Base-by-base conservation (phyloP, 169 alveolate genomes). In the Babesia bigemina region DNA sequence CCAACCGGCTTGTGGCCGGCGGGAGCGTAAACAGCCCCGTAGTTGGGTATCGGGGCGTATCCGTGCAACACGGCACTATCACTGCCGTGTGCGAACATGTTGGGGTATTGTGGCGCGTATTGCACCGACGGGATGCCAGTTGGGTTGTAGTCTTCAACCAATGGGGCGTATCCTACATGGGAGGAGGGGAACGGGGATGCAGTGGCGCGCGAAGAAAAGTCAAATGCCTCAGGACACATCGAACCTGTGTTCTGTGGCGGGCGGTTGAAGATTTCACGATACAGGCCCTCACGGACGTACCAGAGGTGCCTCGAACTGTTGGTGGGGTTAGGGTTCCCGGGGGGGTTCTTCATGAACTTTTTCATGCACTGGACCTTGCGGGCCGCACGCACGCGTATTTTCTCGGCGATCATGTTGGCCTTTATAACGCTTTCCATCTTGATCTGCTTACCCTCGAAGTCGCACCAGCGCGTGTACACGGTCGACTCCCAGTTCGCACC, bases 401-500 rank as follows among this genome's bases (percentile, higher is more conserved):
- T 84, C 57, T 88, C 93, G 52, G 86, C 85, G 6, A 88, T 65
- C 79, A 84, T 81, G 69, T 88, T 88, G n/a, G 81, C 82, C 76
- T 81, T 85, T 19, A 81, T 75, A 21, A 88, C 87, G 55, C 76
- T 78, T 48, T 76, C 63, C 26, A 78, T 65, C 28, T 75, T 61
- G 14, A 88, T 78, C 62, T 65, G 57, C 60, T 58, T 77, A 13
- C 93, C 92, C 36, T 58, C 73, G 44, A 70, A 77, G 50, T 90
- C 86, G 49, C 81, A 70, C 94, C 94, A 90, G 45, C 76, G 52
- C 0, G 92, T 74, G 59, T 90, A 90, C 49, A 90, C 66, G 2
- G 94, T 90, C 28, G 91, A 83, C 59, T 90, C 94, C 94, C 94
- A 90, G 69, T 82, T 86, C 48, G 88, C 91, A 56, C 79, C 83